Base-by-base conservation (phyloP, 225 moss, liverwort and hornwort species). In the Marchantia paleacea region DNA sequence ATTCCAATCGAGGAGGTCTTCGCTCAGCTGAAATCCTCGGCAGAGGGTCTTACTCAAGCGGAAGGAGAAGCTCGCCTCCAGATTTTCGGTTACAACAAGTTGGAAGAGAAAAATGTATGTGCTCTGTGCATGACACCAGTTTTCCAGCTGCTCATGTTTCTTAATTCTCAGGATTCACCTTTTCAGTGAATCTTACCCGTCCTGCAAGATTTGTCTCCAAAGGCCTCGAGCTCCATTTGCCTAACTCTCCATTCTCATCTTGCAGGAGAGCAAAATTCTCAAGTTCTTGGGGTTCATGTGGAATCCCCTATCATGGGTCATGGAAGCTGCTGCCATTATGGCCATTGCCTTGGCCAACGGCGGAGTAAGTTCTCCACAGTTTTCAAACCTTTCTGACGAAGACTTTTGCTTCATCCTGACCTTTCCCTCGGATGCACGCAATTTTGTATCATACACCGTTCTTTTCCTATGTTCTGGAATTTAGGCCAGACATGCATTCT, bases 301-400 rank as follows among this genome's bases (percentile, higher is more conserved):
- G 84, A 84, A 80, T 80, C 67, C 82, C 3, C 70, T 82, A 2
- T 82, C 76, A 26, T 82, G 76, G 82, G 80, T 80, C 3, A 80
- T 80, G 80, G 71, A 80, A 55, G 53, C 61, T 30, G 76, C 76
- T 58, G 76, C 76, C 60, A 60, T 77, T 25, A 80, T 80, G 80
- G 80, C 80, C 7, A 79, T 79, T 24, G 79, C 79, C 24, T 67
- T 79, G 68, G 79, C 79, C 9, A 79, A 79, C 24, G 79, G 68
- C 7, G 66, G 66, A 65, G 54, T 57, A 57, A 57, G 57, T 57
- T 57, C 19, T 19, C 57, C 2, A 13, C 57, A 12, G 57, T 13
- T 5, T 12, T 57, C 57, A 57, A 13, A 57, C 19, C 6, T 57
- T 12, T 57, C 57, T 39, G 39, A 39, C 2, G 39, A 39, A 39